Conservation (phyloP, 2,329 filamentous ascomycete genomes). For the Septoria petroselini region DNA sequence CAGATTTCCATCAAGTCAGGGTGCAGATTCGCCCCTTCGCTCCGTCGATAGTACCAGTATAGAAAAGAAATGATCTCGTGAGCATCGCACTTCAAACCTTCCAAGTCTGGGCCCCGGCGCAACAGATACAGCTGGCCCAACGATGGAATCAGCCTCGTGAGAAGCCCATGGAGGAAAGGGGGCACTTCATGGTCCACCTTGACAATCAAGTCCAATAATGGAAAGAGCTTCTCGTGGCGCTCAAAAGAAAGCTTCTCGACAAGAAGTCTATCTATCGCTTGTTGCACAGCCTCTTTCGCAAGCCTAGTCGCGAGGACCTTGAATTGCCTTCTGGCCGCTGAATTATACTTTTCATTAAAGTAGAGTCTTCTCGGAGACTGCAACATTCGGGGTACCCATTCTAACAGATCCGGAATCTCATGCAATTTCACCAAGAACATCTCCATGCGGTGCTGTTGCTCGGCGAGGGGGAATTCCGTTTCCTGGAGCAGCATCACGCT, state of each 20-base stretch:
- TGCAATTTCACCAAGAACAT: conserved; percentile 14
- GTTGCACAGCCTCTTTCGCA: conserved; percentile 4
- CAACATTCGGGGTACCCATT: background rate
- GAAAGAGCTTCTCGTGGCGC: background rate
- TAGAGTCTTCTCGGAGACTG: background rate
- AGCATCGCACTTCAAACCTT: background rate
- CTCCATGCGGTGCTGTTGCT: background rate
- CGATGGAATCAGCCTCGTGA: conserved; percentile 2
- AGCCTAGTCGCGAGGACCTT: background rate
- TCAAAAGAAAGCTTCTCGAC: background rate
- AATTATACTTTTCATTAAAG: background rate
- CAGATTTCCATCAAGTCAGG: conserved; percentile 12
- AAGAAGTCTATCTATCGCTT: conserved; percentile 2
- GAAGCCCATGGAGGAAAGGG: background rate
- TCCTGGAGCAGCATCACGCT: too few species aligned
- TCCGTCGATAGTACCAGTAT: conserved; percentile 11
- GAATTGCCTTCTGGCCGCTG: too few species aligned
- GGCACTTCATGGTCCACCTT: background rate
- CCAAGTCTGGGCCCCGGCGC: background rate
- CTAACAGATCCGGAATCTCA: conserved; percentile 4
- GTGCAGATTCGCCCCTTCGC: conserved; percentile 12
- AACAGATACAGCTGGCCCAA: background rate
- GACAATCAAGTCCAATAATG: conserved; percentile 1
- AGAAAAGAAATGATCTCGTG: conserved; percentile 13
- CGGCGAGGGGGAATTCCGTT: too few species aligned